These are phyloP conservation scores for Pholiota microspora DNA, from an alignment of 768 basidiomycete species.

Conservation along the genomic window DNA sequence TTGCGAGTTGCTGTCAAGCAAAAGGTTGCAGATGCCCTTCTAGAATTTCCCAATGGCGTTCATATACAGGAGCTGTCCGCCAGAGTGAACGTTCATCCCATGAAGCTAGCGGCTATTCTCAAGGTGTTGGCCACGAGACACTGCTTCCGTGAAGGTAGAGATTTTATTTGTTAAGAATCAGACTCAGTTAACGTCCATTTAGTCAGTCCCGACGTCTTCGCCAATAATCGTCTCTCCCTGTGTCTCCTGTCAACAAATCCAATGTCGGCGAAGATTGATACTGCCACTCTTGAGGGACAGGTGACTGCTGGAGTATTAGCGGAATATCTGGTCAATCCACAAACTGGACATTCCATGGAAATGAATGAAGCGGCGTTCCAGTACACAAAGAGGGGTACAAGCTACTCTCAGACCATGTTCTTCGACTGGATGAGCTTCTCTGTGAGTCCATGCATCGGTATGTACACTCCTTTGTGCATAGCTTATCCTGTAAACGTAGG, in stretches of 20 bases:
- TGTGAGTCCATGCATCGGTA: not conserved
- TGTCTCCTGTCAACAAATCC: constrained; percentile 29
- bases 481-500: not conserved
- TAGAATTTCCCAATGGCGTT: constrained; percentile 33
- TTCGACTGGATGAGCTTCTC: constrained; percentile 5
- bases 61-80: constrained; percentile 30
- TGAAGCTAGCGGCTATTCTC: constrained; percentile 37
- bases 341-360: not conserved
- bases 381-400: constrained; percentile 3
- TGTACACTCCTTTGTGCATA: no score
- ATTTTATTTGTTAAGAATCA: constrained; percentile 8
- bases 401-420: not conserved
- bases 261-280: constrained; percentile 21
- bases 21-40: constrained; percentile 37
- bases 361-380: constrained; percentile 8
- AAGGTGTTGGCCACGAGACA: constrained; percentile 39
- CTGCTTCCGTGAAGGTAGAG: constrained; percentile 26
- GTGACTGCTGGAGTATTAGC: not conserved
- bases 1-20: constrained; percentile 32
- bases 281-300: constrained; percentile 9
- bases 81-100: constrained; percentile 28
- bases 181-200: not conserved
- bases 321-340: constrained; percentile 2
- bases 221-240: constrained; percentile 39
- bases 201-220: constrained; percentile 35